phyloP scores from a whole-genome alignment of 306 rosid species.

The Vigna hirtella region DNA sequence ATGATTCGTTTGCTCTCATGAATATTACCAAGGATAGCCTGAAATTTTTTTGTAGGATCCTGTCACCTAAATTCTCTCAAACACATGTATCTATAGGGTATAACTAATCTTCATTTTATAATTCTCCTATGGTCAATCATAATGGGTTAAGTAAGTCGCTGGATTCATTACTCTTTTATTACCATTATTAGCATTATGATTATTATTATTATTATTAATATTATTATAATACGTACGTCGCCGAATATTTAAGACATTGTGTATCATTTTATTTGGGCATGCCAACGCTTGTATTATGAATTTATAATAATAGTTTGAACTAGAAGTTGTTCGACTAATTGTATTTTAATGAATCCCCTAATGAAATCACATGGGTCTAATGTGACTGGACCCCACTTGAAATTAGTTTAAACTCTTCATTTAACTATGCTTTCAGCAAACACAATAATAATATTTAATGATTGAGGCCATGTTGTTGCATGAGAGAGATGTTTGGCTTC shows the following conservation, averaged over 20 bases:
- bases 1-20: conserved; percentile 21
- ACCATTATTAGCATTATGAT: conserved; percentile 8
- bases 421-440: conserved; percentile 54
- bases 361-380: conserved; percentile 84
- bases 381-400: conserved; percentile 50
- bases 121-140: conserved; percentile 52
- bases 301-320: conserved; percentile 52
- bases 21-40: conserved; percentile 18
- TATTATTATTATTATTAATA: conserved; percentile 4
- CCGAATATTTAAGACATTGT: conserved; percentile 45
- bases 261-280: conserved; percentile 52
- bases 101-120: conserved; percentile 35
- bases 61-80: conserved; percentile 53
- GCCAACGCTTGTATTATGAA: conserved; percentile 51
- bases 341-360: conserved; percentile 44
- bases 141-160: conserved; percentile 48
- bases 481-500: conserved; percentile 62
- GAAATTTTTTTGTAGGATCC: conserved; percentile 41
- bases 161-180: conserved; percentile 39
- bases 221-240: conserved; percentile 24
- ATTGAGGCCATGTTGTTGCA: conserved; percentile 76
- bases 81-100: conserved; percentile 47
- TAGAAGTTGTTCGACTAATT: conserved; percentile 47
- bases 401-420: conserved; percentile 61
- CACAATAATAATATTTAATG: conserved; percentile 55